phyloP scores from a whole-genome alignment of 2,329 filamentous ascomycete genomes.

The Scytalidium lignicola region DNA sequence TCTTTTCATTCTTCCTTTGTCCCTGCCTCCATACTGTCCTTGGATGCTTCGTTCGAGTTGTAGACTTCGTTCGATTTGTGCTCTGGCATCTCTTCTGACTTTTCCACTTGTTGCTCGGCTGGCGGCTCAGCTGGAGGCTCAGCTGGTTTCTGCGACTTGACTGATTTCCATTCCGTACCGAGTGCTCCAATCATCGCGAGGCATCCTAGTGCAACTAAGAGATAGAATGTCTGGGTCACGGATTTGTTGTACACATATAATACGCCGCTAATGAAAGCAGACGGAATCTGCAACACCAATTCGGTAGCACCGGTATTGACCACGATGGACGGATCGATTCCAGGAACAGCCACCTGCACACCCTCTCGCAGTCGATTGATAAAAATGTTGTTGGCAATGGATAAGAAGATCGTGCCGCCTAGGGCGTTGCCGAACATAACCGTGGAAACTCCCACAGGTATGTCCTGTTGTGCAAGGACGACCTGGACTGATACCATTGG shows the following conservation, averaged over 20 bases:
- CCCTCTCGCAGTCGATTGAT: slow-evolving; percentile 44
- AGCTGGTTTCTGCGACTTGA: slow-evolving; percentile 2
- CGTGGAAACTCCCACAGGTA: slow-evolving; percentile 18
- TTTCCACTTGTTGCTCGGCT: no score
- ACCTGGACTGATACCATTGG: slow-evolving; percentile 15
- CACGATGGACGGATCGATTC: slow-evolving; percentile 38
- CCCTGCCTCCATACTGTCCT: no score
- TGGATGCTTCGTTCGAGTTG: no score
- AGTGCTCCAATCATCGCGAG: slow-evolving; percentile 50
- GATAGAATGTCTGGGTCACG: slow-evolving; percentile 54
- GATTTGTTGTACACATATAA: slow-evolving; percentile 55
- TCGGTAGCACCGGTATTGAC: slow-evolving; percentile 41
- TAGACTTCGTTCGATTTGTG: no score
- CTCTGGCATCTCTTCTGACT: no score
- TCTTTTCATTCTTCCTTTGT: no score
- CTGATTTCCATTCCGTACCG: slow-evolving; percentile 52
- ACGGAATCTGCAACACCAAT: slow-evolving; percentile 38
- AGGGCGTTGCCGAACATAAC: slow-evolving; percentile 28
- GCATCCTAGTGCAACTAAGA: slow-evolving; percentile 49
- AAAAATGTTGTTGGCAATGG: slow-evolving; percentile 19
- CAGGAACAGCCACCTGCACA: slow-evolving; percentile 36
- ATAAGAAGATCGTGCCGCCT: slow-evolving; percentile 29
- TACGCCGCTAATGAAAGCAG: slow-evolving; percentile 36
- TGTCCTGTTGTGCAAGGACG: slow-evolving; percentile 10
- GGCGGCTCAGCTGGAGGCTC: no score